Base-by-base conservation (phyloP, 1,284 basidiomycete genomes). In the Mycena sp. region DNA sequence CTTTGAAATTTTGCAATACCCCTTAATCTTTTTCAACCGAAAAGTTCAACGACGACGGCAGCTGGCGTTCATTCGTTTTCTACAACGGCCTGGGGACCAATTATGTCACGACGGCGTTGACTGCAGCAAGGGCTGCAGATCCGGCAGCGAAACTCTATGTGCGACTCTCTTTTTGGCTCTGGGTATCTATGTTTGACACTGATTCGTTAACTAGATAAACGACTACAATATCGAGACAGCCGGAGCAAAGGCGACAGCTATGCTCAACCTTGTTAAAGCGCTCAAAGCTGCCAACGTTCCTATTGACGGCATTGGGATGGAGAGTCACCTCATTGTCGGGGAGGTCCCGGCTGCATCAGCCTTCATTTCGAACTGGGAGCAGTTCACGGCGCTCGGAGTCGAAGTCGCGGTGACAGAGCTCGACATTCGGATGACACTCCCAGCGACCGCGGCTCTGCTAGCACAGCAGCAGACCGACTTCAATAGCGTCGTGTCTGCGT, bases 381-480 rank as follows among this genome's bases (percentile, higher is more conserved):
- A 79, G 54, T 85, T 87, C 69, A 75, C 79, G 28, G 80, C 79
- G 23, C 79, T 85, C 19, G 86, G 85, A 14, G 75, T 87, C 44
- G 85, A 87, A 63, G 80, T 88, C 17, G 85, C 85, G 19, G 79
- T 87, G 61, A 87, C 86, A 7, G 86, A 87, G 70, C 77, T 88
- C 50, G 86, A 88, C 69, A 83, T 87, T 67, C 79, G 85, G 51
- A 86, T 86, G 82, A 80, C 80, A 10, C 75, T 85, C 14, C 85
- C 85, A 6, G 77, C 74, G 10, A 84, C 82, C 10, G 67, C 74
- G 11, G 82, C 77, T 9, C 72, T 81, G 26, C 75, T 85, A 50
- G 78, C 73, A 16, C 84, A 87, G 66, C 86, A 88, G 70, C 74
- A 82, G 72, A 76, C 73, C 41, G 86, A 88, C 71, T 89, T 87